Evolutionary conservation across 768 basidiomycete species (phyloP).

Genomic region (Amanita pseudoporphyria): DNA sequence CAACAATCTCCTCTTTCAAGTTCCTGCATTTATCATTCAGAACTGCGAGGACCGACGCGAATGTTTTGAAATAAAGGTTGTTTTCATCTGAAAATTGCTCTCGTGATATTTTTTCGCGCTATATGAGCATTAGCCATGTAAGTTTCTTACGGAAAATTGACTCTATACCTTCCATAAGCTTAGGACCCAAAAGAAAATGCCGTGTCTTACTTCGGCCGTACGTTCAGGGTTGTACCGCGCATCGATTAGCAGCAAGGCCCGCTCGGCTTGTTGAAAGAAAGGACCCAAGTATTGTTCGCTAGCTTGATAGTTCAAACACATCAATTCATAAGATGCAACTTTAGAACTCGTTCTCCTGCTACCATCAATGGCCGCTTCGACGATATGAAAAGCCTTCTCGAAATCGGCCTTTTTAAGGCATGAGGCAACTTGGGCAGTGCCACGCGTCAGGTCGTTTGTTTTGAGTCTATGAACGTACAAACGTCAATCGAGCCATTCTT

Average conservation of each 20-base stretch:
- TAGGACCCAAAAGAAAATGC: conserved; percentile 39
- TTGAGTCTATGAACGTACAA: conserved; percentile 18
- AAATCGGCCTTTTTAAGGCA: conserved; percentile 23
- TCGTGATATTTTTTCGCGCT: conserved; percentile 9
- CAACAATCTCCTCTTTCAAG: conserved; percentile 8
- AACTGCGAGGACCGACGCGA: conserved; percentile 5
- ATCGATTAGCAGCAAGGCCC: conserved; percentile 18
- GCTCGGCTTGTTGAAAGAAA: conserved; percentile 25
- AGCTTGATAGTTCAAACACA: conserved; percentile 17
- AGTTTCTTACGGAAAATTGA: background rate
- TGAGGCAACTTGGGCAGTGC: conserved; percentile 24
- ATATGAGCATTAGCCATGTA: background rate
- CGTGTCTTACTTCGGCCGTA: conserved; percentile 21
- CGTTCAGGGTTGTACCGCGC: conserved; percentile 14
- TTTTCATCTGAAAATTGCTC: conserved; percentile 11
- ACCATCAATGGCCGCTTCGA: conserved; percentile 18
- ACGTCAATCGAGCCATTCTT: background rate
- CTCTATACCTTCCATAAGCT: conserved; percentile 26
- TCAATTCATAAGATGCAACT: conserved; percentile 16
- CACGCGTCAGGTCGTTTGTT: conserved; percentile 20
- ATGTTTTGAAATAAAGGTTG: conserved; percentile 5
- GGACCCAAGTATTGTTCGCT: conserved; percentile 13
- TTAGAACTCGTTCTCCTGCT: conserved; percentile 9
- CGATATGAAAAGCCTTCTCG: conserved; percentile 17
- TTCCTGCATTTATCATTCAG: conserved; percentile 10